Conservation (phyloP, 495 filamentous ascomycete species). For the Neurospora sp. region DNA sequence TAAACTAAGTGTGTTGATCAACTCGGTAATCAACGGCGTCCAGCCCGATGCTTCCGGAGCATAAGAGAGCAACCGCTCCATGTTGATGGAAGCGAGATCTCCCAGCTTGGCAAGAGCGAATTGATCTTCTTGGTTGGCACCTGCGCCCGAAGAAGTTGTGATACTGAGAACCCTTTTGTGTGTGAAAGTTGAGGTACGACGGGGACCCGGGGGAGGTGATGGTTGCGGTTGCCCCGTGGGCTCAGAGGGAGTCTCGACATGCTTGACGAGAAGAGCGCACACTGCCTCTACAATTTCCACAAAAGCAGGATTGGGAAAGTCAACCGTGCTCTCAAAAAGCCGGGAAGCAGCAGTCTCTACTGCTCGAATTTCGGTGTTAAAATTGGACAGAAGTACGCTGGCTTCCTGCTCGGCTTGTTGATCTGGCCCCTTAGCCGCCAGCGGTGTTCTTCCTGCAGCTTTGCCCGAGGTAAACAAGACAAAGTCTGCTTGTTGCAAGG, state of each 20-base stretch:
- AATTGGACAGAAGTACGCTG: conserved; percentile 46
- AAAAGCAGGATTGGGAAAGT: conserved; percentile 77
- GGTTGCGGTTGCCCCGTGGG: conserved; percentile 26
- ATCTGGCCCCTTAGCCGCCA: conserved; percentile 33
- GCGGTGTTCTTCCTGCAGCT: conserved; percentile 33
- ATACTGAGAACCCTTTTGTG: conserved; percentile 55
- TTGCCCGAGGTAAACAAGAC: conserved; percentile 57
- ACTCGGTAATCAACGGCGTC: conserved; percentile 56
- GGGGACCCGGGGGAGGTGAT: conserved; percentile 14
- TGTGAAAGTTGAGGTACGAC: conserved; percentile 24
- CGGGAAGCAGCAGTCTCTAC: conserved; percentile 82
- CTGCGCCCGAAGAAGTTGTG: conserved; percentile 41
- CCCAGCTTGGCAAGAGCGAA: conserved; percentile 80
- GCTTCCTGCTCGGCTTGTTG: conserved; percentile 34
- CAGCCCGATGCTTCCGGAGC: conserved; percentile 60
- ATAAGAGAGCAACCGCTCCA: conserved; percentile 59
- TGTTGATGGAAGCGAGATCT: conserved; percentile 68
- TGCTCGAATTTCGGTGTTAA: conserved; percentile 70
- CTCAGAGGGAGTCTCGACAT: conserved; percentile 21
- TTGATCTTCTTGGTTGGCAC: conserved; percentile 52
- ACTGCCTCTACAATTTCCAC: conserved; percentile 66
- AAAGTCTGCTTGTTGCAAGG: conserved; percentile 81
- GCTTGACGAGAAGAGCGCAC: conserved; percentile 50
- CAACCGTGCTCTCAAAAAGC: conserved; percentile 79
- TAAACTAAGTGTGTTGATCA: conserved; percentile 57